Evolutionary conservation across 768 basidiomycete genomes (phyloP).

Genomic region (Rhizopogon roseolus): DNA sequence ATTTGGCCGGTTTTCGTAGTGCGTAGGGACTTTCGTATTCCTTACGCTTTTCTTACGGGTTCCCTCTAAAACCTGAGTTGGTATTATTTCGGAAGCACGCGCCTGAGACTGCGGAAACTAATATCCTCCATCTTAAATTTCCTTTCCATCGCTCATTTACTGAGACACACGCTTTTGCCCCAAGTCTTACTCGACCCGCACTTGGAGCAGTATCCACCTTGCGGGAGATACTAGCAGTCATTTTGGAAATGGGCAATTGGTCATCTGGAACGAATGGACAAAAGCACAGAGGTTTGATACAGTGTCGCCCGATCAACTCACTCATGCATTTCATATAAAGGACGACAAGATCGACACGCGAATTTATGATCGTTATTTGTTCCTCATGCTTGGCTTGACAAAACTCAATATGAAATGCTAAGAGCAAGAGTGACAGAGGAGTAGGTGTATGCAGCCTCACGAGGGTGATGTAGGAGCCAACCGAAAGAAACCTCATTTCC

Average conservation of each 20-base stretch:
- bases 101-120: no score
- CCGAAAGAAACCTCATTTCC: no score
- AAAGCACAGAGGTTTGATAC: constrained; percentile 38
- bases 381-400: constrained; percentile 34
- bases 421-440: no score
- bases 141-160: constrained; percentile 34
- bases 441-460: no score
- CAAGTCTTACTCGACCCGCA: constrained; percentile 48
- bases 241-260: constrained; percentile 76
- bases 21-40: no score
- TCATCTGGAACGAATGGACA: constrained; percentile 42
- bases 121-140: constrained; percentile 36
- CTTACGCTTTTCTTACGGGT: no score
- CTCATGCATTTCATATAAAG: constrained; percentile 22
- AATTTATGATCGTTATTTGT: constrained; percentile 60
- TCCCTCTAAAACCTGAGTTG: no score
- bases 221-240: constrained; percentile 49
- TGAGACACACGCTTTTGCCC: constrained; percentile 43
- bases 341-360: constrained; percentile 59
- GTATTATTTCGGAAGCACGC: no score
- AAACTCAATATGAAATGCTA: no score
- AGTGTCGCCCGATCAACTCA: no score
- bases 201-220: constrained; percentile 56
- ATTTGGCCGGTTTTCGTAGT: no score
- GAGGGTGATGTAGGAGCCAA: no score